A percentile compares a stretch with the other conserved stretches of the same genome.
phyloP scores from a whole-genome alignment of 805 yeast species.

The Hanseniaspora thailandica region DNA sequence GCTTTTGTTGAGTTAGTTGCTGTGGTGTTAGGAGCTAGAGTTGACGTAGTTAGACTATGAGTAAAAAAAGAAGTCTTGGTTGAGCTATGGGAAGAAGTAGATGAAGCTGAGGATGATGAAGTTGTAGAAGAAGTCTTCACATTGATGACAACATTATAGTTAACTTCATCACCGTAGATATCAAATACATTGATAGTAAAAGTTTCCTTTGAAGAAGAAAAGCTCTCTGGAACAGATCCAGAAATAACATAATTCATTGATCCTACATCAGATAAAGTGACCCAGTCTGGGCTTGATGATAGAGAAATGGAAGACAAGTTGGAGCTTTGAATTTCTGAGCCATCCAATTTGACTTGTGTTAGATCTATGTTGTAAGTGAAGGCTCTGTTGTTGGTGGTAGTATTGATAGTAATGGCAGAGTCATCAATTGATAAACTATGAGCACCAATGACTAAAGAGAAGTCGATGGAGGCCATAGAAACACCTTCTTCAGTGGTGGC shows the following conservation, averaged over 20 bases:
- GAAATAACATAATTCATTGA: constrained; percentile 27
- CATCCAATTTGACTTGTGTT: constrained; percentile 53
- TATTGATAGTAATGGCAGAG: constrained; percentile 47
- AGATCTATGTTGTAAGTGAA: constrained; percentile 53
- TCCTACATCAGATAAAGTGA: constrained; percentile 33
- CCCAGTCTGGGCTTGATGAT: constrained; percentile 34
- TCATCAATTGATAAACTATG: constrained; percentile 61
- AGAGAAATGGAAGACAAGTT: constrained; percentile 22
- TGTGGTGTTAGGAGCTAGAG: constrained; percentile 18
- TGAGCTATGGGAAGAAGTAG: neutral
- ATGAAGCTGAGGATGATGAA: neutral
- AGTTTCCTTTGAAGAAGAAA: constrained; percentile 27
- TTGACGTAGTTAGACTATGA: constrained; percentile 22
- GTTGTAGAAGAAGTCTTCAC: constrained; percentile 23
- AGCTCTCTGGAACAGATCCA: constrained; percentile 46
- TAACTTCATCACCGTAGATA: constrained; percentile 47
- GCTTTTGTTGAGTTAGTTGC: constrained; percentile 21
- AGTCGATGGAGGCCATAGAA: constrained; percentile 57
- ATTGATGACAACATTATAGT: constrained; percentile 43
- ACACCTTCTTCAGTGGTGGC: constrained; percentile 71
- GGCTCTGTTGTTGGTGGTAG: constrained; percentile 32
- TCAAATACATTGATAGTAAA: constrained; percentile 52
- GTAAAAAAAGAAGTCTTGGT: constrained; percentile 17
- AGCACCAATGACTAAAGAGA: constrained; percentile 74
- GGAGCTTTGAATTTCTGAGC: constrained; percentile 47